Conservation (phyloP, 192 early-diverging fungal species). For the Backusella westeae region DNA sequence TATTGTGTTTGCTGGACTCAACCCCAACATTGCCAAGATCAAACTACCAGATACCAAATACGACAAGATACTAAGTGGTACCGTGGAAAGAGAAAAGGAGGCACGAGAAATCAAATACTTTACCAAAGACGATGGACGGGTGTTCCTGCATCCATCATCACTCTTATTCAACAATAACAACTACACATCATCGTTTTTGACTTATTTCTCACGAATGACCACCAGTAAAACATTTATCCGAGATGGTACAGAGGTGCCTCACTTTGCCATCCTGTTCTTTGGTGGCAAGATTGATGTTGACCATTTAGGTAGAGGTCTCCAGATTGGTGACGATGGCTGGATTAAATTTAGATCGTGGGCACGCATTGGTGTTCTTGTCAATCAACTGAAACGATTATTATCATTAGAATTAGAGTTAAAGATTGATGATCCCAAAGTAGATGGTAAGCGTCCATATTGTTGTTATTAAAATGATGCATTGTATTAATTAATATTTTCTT, state of each 20-base stretch:
- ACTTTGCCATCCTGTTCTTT: constrained; percentile 79
- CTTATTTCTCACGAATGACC: constrained; percentile 65
- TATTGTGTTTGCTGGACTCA: constrained; percentile 80
- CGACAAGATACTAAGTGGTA: constrained; percentile 67
- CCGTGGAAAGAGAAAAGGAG: constrained; percentile 68
- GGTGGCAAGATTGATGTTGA: constrained; percentile 77
- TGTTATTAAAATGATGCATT: background rate
- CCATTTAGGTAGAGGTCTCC: constrained; percentile 61
- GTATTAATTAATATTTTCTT: background rate
- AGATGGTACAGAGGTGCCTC: constrained; percentile 58
- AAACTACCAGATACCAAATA: constrained; percentile 71
- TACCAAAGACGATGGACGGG: constrained; percentile 60
- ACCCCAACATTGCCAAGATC: constrained; percentile 77
- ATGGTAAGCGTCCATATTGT: constrained; percentile 27
- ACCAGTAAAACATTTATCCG: constrained; percentile 68
- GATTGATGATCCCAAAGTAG: constrained; percentile 62
- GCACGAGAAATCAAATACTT: constrained; percentile 75
- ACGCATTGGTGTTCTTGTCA: constrained; percentile 70
- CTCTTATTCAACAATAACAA: constrained; percentile 59
- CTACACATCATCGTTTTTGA: constrained; percentile 64
- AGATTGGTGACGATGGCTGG: constrained; percentile 53
- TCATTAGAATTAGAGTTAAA: constrained; percentile 70
- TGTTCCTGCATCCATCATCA: constrained; percentile 87
- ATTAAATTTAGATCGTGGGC: constrained; percentile 73
- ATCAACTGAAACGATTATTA: constrained; percentile 69